These are phyloP conservation scores for Saccharomyces jurei DNA, from an alignment of 805 yeast genomes.

Conservation along the genomic window DNA sequence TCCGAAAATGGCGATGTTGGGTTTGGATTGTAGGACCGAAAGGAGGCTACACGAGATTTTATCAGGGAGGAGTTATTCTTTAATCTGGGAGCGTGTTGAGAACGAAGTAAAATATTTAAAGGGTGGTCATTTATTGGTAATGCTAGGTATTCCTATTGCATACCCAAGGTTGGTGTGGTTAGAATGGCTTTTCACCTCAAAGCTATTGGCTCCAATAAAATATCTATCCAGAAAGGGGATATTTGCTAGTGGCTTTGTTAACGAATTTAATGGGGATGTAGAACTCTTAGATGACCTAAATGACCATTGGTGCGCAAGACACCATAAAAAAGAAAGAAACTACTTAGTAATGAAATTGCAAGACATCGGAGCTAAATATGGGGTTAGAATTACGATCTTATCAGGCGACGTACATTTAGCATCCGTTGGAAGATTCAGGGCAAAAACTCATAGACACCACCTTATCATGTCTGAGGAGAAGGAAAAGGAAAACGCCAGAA, in stretches of 20 bases:
- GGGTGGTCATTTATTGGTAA: conserved; percentile 64
- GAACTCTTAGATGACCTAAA: conserved; percentile 88
- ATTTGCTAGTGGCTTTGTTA: conserved; percentile 63
- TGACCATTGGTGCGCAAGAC: conserved; percentile 92
- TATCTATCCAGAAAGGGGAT: conserved; percentile 53
- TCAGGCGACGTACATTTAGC: conserved; percentile 93
- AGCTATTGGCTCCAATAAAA: conserved; percentile 54
- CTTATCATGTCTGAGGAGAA: conserved; percentile 29
- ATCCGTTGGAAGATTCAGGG: conserved; percentile 68
- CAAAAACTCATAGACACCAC: conserved; percentile 43
- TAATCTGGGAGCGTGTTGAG: conserved; percentile 51
- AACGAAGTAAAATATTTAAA: conserved; percentile 39
- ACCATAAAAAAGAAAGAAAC: conserved; percentile 84
- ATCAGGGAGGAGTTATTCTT: conserved; percentile 45
- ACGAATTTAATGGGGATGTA: conserved; percentile 86
- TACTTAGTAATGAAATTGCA: conserved; percentile 51
- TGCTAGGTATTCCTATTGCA: conserved; percentile 92
- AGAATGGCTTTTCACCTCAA: conserved; percentile 64
- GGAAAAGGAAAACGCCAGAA: conserved; percentile 33
- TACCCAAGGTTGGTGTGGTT: conserved; percentile 92
- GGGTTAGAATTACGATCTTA: conserved; percentile 72
- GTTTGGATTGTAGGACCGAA: conserved; percentile 91
- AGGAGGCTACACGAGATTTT: conserved; percentile 57
- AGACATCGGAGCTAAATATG: conserved; percentile 53
- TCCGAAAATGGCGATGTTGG: conserved; percentile 58